Base-by-base conservation (phyloP, 1,139 yeast genomes). In the Entelexis paramagnoliae region DNA sequence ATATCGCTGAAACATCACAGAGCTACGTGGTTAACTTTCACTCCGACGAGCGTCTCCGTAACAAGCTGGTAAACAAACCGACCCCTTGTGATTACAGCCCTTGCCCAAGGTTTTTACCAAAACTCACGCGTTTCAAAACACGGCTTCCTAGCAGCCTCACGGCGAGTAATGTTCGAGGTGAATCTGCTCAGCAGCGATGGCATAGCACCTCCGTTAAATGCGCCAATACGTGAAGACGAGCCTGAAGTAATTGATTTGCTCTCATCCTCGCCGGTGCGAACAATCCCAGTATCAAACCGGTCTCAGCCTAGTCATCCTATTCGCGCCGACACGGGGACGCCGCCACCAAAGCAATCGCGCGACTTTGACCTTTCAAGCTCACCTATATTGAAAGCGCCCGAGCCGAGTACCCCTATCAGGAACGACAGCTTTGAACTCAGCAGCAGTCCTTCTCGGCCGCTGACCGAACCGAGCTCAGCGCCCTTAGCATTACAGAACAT, bases 211-310 rank as follows among this genome's bases (percentile, higher is more conserved):
- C 38, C 40, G 34, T 7, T 13, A 4, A n/a, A 7, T 13, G 11
- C 40, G 2, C 40, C 20, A 9, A 20, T 10, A 16, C n/a, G 20
- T 4, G 13, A 17, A 2, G 6, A 6, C 2, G 36, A 36, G 34
- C 44, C 39, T 6, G 55, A 50, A 30, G 40, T 51, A 19, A 36
- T 51, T 9, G 56, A 53, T n/a, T 46, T 53, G 14, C 46, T 48
- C 5, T 53, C 56, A 3, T 51, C 54, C 14, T 20, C 46, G 2
- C 49, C 39, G 1, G 7, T 33, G 16, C 26, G 26, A 10, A 17
- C 30, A 2, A 30, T 44, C 14, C 26, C 34, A n/a, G 49, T 13
- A 33, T 14, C 33, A 16, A 39, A 8, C 3, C 28, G 19, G 32
- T 10, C 14, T n/a, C 29, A 26, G 16, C 20, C 45, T 20, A n/a